Evolutionary conservation across 2,329 filamentous ascomycete species (phyloP).

Genomic region (Cytospora schulzeri): DNA sequence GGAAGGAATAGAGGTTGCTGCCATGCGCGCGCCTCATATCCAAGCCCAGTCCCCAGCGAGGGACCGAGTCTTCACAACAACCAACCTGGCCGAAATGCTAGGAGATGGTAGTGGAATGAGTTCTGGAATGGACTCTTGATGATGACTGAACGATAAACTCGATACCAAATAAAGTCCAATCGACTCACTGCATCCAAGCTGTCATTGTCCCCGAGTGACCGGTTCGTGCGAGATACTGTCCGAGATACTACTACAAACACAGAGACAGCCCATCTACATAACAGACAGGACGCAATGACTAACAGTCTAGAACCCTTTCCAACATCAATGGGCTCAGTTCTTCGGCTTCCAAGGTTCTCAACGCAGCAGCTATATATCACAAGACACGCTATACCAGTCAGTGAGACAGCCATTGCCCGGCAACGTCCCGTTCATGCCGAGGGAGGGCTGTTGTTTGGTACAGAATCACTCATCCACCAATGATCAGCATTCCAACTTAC

Average conservation of each 20-base stretch:
- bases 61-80: neutral
- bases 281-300: neutral
- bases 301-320: too few species aligned
- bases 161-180: neutral
- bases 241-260: neutral
- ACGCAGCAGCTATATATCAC: neutral
- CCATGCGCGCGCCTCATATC: neutral
- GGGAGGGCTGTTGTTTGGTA: conserved; percentile 6
- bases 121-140: neutral
- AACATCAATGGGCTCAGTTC: too few species aligned
- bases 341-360: too few species aligned
- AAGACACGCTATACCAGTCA: neutral
- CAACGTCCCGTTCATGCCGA: conserved; percentile 13
- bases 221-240: neutral
- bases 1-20: neutral
- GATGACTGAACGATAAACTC: neutral
- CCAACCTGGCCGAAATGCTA: neutral
- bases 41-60: neutral
- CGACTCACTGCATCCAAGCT: neutral
- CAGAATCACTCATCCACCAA: conserved; percentile 12
- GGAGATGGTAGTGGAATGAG: neutral
- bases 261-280: neutral
- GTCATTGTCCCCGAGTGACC: neutral
- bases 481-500: conserved; percentile 1
- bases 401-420: conserved; percentile 16